phyloP scores from a whole-genome alignment of 1,139 yeast species.

The Diutina neorugosa region DNA sequence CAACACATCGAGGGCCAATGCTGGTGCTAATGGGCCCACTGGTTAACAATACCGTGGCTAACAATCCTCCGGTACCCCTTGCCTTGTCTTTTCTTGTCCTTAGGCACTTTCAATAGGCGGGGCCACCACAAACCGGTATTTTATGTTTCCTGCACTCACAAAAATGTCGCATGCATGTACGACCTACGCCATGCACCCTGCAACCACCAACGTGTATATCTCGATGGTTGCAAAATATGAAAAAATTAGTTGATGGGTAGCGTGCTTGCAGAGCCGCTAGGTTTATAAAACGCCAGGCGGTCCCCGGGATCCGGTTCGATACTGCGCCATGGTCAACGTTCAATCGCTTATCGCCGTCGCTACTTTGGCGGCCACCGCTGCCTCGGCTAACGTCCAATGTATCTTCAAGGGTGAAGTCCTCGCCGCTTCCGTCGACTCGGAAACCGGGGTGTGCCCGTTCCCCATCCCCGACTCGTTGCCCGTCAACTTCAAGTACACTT shows the following conservation, averaged over 20 bases:
- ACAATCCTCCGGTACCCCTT: not conserved
- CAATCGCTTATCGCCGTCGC: not conserved
- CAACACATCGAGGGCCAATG: too few species aligned
- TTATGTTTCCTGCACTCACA: not conserved
- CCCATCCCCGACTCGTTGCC: slow-evolving; percentile 20
- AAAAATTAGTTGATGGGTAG: not conserved
- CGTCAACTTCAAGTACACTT: slow-evolving; percentile 15
- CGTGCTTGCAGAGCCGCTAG: not conserved
- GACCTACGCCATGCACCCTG: not conserved
- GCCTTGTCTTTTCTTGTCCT: not conserved
- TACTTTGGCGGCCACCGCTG: slow-evolving; percentile 9
- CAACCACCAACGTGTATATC: not conserved
- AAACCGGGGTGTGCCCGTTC: slow-evolving; percentile 31
- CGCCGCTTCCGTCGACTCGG: slow-evolving; percentile 25
- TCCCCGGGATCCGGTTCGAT: not conserved
- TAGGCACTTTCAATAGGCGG: not conserved
- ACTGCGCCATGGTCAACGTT: not conserved
- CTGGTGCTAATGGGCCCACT: too few species aligned
- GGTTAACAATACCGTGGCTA: too few species aligned
- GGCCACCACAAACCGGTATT: not conserved
- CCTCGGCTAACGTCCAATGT: slow-evolving; percentile 24
- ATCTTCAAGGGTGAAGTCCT: slow-evolving; percentile 20
- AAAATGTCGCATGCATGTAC: not conserved
- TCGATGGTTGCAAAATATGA: not conserved
- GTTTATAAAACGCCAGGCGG: not conserved